These are phyloP conservation scores for Vitis riparia DNA, from an alignment of 164 flowering plant species.

Conservation along the genomic window DNA sequence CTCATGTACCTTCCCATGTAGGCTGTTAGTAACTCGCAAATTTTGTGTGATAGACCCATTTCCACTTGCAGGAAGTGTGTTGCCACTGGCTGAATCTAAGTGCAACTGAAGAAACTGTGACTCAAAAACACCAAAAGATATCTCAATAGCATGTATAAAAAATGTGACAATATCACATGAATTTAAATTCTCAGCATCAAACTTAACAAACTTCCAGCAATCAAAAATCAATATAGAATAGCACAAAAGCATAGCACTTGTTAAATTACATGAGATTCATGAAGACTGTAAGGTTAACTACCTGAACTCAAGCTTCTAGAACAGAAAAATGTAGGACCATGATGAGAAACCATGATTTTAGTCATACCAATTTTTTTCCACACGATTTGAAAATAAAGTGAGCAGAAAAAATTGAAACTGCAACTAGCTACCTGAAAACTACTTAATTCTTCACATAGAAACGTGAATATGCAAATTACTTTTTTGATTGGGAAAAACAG, in stretches of 20 bases:
- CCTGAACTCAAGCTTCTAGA: no score
- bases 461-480: background rate
- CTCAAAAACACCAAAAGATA: constrained; percentile 12
- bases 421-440: background rate
- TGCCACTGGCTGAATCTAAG: constrained; percentile 89
- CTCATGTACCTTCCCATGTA: constrained; percentile 82
- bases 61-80: constrained; percentile 71
- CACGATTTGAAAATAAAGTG: background rate
- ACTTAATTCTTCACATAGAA: background rate
- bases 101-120: constrained; percentile 90
- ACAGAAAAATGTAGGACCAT: no score
- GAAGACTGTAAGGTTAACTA: no score
- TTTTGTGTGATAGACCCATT: constrained; percentile 69
- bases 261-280: no score
- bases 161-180: background rate
- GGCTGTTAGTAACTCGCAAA: constrained; percentile 77
- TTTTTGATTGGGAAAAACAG: background rate
- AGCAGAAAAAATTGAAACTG: background rate
- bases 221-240: background rate
- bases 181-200: background rate
- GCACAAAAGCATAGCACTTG: background rate
- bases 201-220: background rate
- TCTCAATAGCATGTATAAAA: constrained; percentile 4
- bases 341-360: no score
- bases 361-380: no score